These are phyloP conservation scores for Truncatella angustata DNA, from an alignment of 2,329 filamentous ascomycete species.

Conservation along the genomic window DNA sequence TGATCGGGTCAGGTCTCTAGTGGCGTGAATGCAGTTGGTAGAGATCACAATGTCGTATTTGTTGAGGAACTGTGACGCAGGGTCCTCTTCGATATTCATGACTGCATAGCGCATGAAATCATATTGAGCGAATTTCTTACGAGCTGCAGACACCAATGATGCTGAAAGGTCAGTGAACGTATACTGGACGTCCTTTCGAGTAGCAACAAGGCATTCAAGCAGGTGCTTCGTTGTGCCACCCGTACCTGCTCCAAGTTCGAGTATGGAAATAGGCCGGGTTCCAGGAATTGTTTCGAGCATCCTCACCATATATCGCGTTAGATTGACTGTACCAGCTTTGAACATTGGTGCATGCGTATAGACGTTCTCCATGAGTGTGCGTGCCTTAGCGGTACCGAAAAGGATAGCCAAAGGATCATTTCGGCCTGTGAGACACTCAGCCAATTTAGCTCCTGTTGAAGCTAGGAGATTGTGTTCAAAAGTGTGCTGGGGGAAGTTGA, in stretches of 20 bases:
- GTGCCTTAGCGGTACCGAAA: slow-evolving; percentile 27
- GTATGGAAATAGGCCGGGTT: no score
- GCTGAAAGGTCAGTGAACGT: slow-evolving; percentile 42
- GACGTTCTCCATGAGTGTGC: slow-evolving; percentile 30
- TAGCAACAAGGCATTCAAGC: slow-evolving; percentile 21
- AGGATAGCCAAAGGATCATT: slow-evolving; percentile 36
- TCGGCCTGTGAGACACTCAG: slow-evolving; percentile 34
- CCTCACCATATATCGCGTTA: not conserved
- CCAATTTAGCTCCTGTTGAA: slow-evolving; percentile 21
- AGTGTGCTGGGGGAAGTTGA: not conserved
- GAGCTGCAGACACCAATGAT: slow-evolving; percentile 22
- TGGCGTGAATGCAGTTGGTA: slow-evolving; percentile 37
- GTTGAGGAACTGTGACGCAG: not conserved
- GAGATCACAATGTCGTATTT: slow-evolving; percentile 31
- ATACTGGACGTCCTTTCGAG: slow-evolving; percentile 30
- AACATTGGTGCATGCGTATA: slow-evolving; percentile 32
- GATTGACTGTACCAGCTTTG: slow-evolving; percentile 14
- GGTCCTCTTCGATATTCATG: slow-evolving; percentile 18
- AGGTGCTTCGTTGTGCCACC: slow-evolving; percentile 38
- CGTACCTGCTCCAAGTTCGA: slow-evolving; percentile 43
- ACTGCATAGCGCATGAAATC: no score
- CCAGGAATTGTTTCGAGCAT: no score
- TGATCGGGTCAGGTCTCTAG: slow-evolving; percentile 15
- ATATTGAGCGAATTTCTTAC: not conserved
- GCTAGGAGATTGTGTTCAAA: slow-evolving; percentile 17